Percentiles rank a stretch among this genome's conserved stretches.
Conservation (phyloP, 768 basidiomycete genomes). For the Leccinum obscurum region DNA sequence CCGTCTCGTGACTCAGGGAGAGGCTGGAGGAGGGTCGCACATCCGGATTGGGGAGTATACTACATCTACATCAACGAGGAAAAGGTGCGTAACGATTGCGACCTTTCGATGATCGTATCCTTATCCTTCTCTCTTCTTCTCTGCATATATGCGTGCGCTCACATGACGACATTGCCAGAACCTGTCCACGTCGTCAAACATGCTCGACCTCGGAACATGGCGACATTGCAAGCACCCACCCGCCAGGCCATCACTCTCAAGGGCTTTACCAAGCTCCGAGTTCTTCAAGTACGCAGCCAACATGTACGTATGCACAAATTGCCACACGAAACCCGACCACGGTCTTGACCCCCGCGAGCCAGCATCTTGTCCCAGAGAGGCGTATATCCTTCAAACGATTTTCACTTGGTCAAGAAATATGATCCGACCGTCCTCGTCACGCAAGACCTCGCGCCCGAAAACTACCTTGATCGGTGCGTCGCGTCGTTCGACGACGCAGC, state of each 20-base stretch:
- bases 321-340: not conserved
- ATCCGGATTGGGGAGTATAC: too few relatives aligned
- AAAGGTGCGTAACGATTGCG: too few relatives aligned
- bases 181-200: too few relatives aligned
- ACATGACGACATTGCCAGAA: too few relatives aligned
- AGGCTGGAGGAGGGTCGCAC: too few relatives aligned
- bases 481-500: not conserved
- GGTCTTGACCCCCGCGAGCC: not conserved
- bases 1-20: too few relatives aligned
- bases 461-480: conserved; percentile 77
- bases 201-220: conserved; percentile 28
- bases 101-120: too few relatives aligned
- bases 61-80: too few relatives aligned
- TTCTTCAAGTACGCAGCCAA: conserved; percentile 99
- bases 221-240: conserved; percentile 46
- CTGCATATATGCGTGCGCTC: too few relatives aligned
- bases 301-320: conserved; percentile 56
- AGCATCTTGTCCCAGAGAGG: conserved; percentile 97
- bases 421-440: conserved; percentile 95
- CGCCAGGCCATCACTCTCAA: conserved; percentile 91
- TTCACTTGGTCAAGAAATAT: conserved; percentile 99
- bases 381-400: conserved; percentile 97
- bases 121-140: too few relatives aligned
- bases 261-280: conserved; percentile 86
- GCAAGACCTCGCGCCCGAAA: conserved; percentile 89